Percentiles rank a stretch among this genome's conserved stretches.
Evolutionary conservation across 2,329 filamentous ascomycete species (phyloP).

Genomic region (Colletotrichum sojae): DNA sequence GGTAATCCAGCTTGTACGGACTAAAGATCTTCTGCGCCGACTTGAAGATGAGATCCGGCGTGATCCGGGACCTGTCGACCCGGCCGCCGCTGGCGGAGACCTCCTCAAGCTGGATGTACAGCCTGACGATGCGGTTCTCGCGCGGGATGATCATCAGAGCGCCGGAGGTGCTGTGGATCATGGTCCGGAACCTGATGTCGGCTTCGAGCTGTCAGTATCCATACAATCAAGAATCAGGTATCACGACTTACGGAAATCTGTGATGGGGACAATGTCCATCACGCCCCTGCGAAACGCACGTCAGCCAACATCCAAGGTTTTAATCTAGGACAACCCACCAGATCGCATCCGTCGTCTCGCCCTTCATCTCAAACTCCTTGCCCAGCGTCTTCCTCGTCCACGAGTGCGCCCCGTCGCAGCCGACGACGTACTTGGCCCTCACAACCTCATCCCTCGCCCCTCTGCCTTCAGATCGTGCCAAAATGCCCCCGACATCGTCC

Average conservation of each 20-base stretch:
- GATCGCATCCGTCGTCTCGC: conserved; percentile 66
- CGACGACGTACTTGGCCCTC: conserved; percentile 75
- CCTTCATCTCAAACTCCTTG: conserved; percentile 62
- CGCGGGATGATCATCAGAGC: conserved; percentile 76
- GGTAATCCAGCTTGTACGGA: conserved; percentile 75
- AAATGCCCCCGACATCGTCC: conserved; percentile 64
- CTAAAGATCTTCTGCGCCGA: conserved; percentile 73
- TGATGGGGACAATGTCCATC: conserved; percentile 53
- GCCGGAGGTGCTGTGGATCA: conserved; percentile 70
- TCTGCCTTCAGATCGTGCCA: conserved; percentile 48
- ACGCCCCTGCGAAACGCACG: conserved; percentile 49
- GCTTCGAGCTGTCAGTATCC: conserved; percentile 9
- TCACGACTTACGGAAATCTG: conserved; percentile 60
- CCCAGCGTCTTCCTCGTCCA: conserved; percentile 74
- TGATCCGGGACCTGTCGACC: conserved; percentile 73
- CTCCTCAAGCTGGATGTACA: conserved; percentile 73
- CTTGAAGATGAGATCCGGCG: conserved; percentile 71
- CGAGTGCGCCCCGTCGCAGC: conserved; percentile 77
- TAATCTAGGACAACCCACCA: conserved; percentile 47
- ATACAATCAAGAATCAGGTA: no score
- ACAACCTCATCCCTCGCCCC: conserved; percentile 57
- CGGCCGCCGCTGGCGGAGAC: conserved; percentile 53
- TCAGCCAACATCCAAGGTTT: neutral
- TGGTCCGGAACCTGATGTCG: conserved; percentile 71
- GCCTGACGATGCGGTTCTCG: conserved; percentile 72